phyloP scores from a whole-genome alignment of 257 asterid species.

The Linderniella brevidens region DNA sequence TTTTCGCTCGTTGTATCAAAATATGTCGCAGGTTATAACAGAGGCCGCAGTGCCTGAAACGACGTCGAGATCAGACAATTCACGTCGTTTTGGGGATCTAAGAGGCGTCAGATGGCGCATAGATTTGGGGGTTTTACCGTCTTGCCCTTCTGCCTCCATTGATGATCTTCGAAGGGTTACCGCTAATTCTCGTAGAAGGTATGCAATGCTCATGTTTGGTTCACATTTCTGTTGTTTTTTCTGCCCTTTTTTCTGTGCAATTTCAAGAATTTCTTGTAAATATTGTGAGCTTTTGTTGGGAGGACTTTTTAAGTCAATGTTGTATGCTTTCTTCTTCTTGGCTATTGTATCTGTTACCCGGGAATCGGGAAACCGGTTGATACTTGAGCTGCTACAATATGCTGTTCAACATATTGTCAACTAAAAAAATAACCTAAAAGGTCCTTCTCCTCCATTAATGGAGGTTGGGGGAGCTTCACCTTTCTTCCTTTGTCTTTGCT shows the following conservation, averaged over 20 bases:
- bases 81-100: constrained; percentile 38
- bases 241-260: neutral
- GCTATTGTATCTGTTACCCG: too few species aligned
- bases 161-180: constrained; percentile 81
- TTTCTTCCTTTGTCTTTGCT: too few species aligned
- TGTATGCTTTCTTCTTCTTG: too few species aligned
- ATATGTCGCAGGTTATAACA: constrained; percentile 13
- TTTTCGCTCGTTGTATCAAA: too few species aligned
- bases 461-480: too few species aligned
- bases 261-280: neutral
- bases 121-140: constrained; percentile 81
- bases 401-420: constrained; percentile 1
- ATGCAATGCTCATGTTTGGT: neutral
- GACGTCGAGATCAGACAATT: constrained; percentile 14
- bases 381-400: too few species aligned
- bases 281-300: neutral
- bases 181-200: constrained; percentile 94
- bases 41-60: constrained; percentile 15
- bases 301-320: too few species aligned
- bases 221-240: neutral
- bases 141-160: constrained; percentile 43
- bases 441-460: too few species aligned
- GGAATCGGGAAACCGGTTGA: too few species aligned
- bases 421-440: too few species aligned
- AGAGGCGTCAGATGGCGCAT: constrained; percentile 95